Base-by-base conservation (phyloP, 208 protist species). In the Acanthamoeba royreba region DNA sequence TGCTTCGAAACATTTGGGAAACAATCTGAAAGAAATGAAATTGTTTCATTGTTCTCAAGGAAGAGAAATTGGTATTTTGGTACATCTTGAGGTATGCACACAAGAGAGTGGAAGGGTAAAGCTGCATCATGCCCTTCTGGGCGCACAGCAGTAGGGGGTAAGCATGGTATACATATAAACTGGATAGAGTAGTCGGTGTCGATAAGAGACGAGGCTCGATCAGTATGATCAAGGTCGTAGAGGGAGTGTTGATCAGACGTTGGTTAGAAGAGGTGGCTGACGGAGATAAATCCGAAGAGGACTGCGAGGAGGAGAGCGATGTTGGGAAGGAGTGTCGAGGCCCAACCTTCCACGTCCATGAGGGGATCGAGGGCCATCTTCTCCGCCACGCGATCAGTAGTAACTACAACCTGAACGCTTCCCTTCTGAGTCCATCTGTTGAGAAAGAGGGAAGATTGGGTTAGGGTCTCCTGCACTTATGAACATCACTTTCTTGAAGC, bases 361-460 rank as follows among this genome's bases (percentile, higher is more conserved):
- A 91, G 53, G 22, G 85, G 85, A 38, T 91, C 85, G 40, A 91
- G 52, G 28, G 38, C 4, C 9, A 91, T 91, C 49, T 69, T 61
- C 40, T 91, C 85, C 3, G 85, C 31, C 7, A 52, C 55, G 9
- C 85, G 49, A 52, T 91, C 85, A 43, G 19, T 74, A 3, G 85
- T 91, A n/a, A 91, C 85, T 22, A 91, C 55, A 9, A 91, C 55
- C 53, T 91, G 31, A 3, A 91, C 55, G 52, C 74, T 85, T 7
- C 74, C 74, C 74, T 85, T 52, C 74, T 85, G 74, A 45, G 74
- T 85, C 74, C 74, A 85, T n/a, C n/a, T n/a, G n/a, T n/a, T n/a
- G n/a, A n/a, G n/a, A n/a, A 55, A 19, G 19, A 55, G 49, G 19
- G 19, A 55, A 55, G 19, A 19, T 55, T 25, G 49, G 13, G 13